These are phyloP conservation scores for Pyropia yezoensis DNA, from an alignment of 23 red algal species.

Conservation along the genomic window DNA sequence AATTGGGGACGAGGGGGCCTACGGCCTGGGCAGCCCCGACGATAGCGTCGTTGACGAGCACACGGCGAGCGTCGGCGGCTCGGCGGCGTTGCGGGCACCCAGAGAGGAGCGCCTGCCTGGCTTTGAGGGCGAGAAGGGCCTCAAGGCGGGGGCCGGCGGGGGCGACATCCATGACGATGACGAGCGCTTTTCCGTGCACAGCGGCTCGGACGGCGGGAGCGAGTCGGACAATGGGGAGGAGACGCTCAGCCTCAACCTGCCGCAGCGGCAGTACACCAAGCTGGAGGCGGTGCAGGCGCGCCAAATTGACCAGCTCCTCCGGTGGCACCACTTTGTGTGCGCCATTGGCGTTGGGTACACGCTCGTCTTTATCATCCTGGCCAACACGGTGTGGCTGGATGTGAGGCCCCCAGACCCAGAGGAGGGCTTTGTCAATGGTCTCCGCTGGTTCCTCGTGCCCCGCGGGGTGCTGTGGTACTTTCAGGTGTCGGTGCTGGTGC, in stretches of 20 bases:
- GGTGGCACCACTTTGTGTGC: constrained; percentile 54
- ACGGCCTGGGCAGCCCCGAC: no score
- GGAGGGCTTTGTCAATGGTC: no score
- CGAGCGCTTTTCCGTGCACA: no score
- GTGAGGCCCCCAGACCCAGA: not conserved
- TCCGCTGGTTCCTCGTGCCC: constrained; percentile 27
- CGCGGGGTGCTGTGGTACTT: constrained; percentile 24
- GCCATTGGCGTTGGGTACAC: constrained; percentile 32
- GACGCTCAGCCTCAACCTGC: constrained; percentile 21
- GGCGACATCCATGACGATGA: no score
- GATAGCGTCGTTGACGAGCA: no score
- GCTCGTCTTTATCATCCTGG: constrained; percentile 32
- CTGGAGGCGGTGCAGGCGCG: constrained; percentile 60
- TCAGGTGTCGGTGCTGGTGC: constrained; percentile 29
- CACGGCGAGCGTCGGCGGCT: no score
- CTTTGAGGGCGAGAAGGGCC: no score
- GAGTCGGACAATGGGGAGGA: constrained; percentile 14
- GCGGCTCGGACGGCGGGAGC: no score
- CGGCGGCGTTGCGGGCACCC: no score
- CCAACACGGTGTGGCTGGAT: constrained; percentile 50
- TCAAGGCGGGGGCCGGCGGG: no score
- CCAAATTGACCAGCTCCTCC: constrained; percentile 51
- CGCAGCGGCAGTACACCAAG: constrained; percentile 55
- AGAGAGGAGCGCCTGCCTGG: no score
- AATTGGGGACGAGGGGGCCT: no score